Conservation (phyloP, 129 eudicot species). For the Kitagawia praeruptora region DNA sequence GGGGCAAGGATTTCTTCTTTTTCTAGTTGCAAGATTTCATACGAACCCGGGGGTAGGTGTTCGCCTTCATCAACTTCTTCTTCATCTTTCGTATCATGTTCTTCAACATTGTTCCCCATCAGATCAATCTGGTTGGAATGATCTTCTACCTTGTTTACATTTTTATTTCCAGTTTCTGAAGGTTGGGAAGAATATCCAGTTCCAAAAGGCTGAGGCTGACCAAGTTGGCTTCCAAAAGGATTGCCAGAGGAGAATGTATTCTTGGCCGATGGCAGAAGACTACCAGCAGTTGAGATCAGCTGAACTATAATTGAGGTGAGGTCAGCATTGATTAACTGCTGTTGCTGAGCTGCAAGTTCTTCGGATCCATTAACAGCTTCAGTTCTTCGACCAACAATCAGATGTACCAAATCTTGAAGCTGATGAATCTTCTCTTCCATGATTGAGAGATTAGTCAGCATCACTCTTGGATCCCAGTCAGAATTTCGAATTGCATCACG, state of each 20-base stretch:
- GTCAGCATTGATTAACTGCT: constrained; percentile 83
- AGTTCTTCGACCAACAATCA: constrained; percentile 36
- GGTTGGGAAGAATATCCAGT: constrained; percentile 22
- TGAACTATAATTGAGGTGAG: constrained; percentile 86
- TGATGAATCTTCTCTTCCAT: constrained; percentile 87
- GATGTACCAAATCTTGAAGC: constrained; percentile 68
- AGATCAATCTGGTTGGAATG: constrained; percentile 34
- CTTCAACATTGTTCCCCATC: constrained; percentile 37
- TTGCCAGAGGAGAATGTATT: constrained; percentile 26
- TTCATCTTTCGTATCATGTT: constrained; percentile 61
- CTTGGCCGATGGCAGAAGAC: constrained; percentile 78
- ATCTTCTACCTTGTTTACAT: constrained; percentile 46
- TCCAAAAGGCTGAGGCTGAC: constrained; percentile 27
- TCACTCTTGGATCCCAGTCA: constrained; percentile 78
- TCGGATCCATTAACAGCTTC: constrained; percentile 29
- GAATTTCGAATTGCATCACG: constrained; percentile 23
- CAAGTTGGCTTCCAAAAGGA: constrained; percentile 20
- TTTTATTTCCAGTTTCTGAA: constrained; percentile 12
- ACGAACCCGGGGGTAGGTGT: constrained; percentile 87
- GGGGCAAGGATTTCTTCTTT: constrained; percentile 96
- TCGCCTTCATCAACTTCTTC: constrained; percentile 86
- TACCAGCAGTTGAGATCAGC: constrained; percentile 87
- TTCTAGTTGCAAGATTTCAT: constrained; percentile 87
- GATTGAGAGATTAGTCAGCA: constrained; percentile 68
- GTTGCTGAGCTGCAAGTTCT: constrained; percentile 56